These are phyloP conservation scores for Colletotrichum cuscutae DNA, from an alignment of 2,329 filamentous ascomycete genomes.

Conservation along the genomic window DNA sequence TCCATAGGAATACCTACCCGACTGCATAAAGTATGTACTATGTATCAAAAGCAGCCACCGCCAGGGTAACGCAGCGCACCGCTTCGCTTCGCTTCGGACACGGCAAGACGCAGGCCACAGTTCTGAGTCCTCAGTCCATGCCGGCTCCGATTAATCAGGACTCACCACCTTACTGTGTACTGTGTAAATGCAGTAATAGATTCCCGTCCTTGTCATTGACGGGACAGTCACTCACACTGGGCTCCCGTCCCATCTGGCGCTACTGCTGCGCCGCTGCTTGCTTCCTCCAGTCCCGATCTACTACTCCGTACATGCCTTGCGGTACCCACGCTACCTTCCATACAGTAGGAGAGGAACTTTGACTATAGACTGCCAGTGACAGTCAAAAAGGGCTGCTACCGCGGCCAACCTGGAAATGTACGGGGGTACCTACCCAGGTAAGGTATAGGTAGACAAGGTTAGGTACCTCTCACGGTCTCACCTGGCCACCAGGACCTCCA, in stretches of 20 bases:
- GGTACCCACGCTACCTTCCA: too few species aligned
- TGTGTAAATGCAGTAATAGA: not conserved
- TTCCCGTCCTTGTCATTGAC: not conserved
- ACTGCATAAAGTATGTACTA: too few species aligned
- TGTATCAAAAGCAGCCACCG: not conserved
- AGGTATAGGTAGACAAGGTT: not conserved
- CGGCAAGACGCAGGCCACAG: not conserved
- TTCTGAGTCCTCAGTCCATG: not conserved
- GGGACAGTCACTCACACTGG: not conserved
- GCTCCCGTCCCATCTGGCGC: slow-evolving; percentile 5
- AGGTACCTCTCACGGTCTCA: slow-evolving; percentile 4
- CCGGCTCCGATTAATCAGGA: not conserved
- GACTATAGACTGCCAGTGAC: too few species aligned
- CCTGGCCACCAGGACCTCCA: too few species aligned
- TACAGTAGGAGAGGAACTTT: too few species aligned
- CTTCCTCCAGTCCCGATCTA: not conserved
- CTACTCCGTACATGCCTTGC: too few species aligned
- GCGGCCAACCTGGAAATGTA: not conserved
- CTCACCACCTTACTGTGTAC: not conserved
- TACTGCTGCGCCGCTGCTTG: slow-evolving; percentile 11
- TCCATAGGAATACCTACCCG: not conserved
- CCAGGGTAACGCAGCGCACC: not conserved
- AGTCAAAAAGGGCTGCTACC: not conserved
- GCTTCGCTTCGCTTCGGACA: not conserved
- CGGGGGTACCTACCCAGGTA: too few species aligned